These are phyloP conservation scores for Sonneratia caseolaris DNA, from an alignment of 345 rosid species.

Conservation along the genomic window DNA sequence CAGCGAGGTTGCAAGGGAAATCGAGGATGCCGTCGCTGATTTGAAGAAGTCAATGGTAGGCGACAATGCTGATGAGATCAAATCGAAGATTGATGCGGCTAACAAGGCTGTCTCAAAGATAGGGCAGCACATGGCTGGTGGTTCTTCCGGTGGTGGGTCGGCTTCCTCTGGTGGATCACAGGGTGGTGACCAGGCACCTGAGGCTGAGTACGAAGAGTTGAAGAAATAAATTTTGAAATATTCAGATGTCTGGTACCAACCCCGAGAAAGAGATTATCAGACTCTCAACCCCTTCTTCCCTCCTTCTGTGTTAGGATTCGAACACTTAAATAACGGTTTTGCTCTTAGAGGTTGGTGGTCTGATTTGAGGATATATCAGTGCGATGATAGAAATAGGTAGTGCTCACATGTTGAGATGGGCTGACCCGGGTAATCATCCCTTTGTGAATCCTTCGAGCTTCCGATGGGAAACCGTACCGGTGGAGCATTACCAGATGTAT, in stretches of 20 bases:
- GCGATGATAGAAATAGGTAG: too few relatives aligned
- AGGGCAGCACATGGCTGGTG: constrained; percentile 21
- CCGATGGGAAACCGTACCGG: too few relatives aligned
- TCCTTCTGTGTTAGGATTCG: background rate
- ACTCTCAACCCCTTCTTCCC: background rate
- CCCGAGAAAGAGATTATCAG: background rate
- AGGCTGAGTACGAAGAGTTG: constrained; percentile 14
- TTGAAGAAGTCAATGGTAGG: constrained; percentile 16
- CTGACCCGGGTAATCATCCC: too few relatives aligned
- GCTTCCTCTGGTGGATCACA: constrained; percentile 4
- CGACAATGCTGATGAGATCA: constrained; percentile 12
- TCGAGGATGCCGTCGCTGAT: constrained; percentile 26
- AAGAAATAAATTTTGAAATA: constrained; percentile 5
- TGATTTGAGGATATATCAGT: background rate
- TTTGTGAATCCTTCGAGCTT: too few relatives aligned
- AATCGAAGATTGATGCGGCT: constrained; percentile 7
- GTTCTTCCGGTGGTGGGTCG: background rate
- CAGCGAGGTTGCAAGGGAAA: constrained; percentile 17
- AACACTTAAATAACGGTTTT: background rate
- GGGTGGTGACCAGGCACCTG: constrained; percentile 9
- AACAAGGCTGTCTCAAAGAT: constrained; percentile 15
- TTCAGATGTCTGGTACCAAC: background rate
- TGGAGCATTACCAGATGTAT: too few relatives aligned
- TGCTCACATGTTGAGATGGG: too few relatives aligned
- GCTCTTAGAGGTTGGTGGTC: background rate